Evolutionary conservation across 116 monocot species (phyloP), one percentile per base, ranked within the genome.

Genomic region (Thalassia testudinum): DNA sequence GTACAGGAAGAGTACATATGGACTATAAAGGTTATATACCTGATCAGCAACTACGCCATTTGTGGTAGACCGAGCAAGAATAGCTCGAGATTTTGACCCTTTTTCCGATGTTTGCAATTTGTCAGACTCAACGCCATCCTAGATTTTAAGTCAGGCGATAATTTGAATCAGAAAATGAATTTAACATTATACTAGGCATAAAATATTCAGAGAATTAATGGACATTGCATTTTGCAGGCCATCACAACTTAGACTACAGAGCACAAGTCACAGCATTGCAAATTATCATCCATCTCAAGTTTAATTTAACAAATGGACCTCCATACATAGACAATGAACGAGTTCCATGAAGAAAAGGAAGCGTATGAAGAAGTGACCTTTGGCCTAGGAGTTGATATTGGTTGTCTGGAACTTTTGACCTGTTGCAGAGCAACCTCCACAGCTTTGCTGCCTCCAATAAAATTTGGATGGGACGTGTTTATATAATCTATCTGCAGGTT

Each of bases 401-500:
- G 47, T 56, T 56, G 17, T 57, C 72, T 82, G 60, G 86, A 70
- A 42, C 75, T 62, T 61, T 78, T 99, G 24, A 83, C 69, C 77
- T 86, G 80, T 47, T 99, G 99, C 51, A 79, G 73, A 43, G 86
- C 91, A 61, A 70, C 42, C 54, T 99, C 99, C 27, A 83, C 70
- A 59, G 91, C 99, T 53, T 83, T 99, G 42, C 70, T 86, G 45
- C 99, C 91, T 24, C 99, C 99, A 66, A 99, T 69, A 57, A 99
- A 99, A 76, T 70, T 86, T 53, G 86, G 86, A 73, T 99, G 99
- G 12, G 99, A 86, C 19, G 91, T 99, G 57, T 99, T 90, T 64
- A 99, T 99, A 53, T 91, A 99, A 74, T 99, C 99, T 83, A 78
- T 86, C 99, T 99, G 70, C 66, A 66, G 52, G 13, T 55, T 5